Evolutionary conservation across 1,284 basidiomycete species (phyloP).

Genomic region (Ustilago tritici): DNA sequence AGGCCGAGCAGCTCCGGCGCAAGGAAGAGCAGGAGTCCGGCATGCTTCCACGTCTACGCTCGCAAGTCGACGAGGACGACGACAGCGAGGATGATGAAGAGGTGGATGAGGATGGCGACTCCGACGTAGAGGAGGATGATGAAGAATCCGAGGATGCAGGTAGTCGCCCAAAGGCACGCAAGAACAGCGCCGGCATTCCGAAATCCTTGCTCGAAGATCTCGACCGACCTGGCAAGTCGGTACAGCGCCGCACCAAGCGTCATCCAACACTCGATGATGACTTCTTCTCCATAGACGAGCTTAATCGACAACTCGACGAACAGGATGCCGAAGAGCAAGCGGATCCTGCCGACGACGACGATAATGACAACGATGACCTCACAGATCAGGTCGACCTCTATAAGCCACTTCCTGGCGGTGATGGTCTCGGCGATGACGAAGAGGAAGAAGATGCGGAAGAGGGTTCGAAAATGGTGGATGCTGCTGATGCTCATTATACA

Average conservation of each 20-base stretch:
- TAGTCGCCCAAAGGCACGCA: slow-evolving; percentile 73
- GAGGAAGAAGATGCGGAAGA: slow-evolving; percentile 54
- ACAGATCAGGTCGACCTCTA: slow-evolving; percentile 70
- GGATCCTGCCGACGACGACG: slow-evolving; percentile 72
- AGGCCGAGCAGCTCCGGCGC: slow-evolving; percentile 60
- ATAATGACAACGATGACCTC: slow-evolving; percentile 73
- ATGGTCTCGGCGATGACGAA: slow-evolving; percentile 38
- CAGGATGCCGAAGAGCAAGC: slow-evolving; percentile 77
- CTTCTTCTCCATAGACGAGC: slow-evolving; percentile 89
- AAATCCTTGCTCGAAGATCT: slow-evolving; percentile 68
- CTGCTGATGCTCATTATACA: slow-evolving; percentile 70
- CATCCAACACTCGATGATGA: slow-evolving; percentile 85
- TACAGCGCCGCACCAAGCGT: slow-evolving; percentile 34
- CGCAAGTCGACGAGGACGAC: slow-evolving; percentile 32
- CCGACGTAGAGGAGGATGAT: slow-evolving; percentile 26
- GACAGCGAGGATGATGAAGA: slow-evolving; percentile 33
- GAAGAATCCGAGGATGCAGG: slow-evolving; percentile 69
- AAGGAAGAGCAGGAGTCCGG: slow-evolving; percentile 59
- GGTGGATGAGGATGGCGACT: slow-evolving; percentile 39
- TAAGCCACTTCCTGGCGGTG: slow-evolving; percentile 44
- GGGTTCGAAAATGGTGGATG: slow-evolving; percentile 23
- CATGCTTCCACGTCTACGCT: slow-evolving; percentile 45
- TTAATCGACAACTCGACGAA: slow-evolving; percentile 87
- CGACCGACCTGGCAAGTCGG: slow-evolving; percentile 46
- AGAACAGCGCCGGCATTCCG: slow-evolving; percentile 72